Evolutionary conservation across 768 basidiomycete genomes (phyloP).

Genomic region (Lactarius pseudohatsudake): DNA sequence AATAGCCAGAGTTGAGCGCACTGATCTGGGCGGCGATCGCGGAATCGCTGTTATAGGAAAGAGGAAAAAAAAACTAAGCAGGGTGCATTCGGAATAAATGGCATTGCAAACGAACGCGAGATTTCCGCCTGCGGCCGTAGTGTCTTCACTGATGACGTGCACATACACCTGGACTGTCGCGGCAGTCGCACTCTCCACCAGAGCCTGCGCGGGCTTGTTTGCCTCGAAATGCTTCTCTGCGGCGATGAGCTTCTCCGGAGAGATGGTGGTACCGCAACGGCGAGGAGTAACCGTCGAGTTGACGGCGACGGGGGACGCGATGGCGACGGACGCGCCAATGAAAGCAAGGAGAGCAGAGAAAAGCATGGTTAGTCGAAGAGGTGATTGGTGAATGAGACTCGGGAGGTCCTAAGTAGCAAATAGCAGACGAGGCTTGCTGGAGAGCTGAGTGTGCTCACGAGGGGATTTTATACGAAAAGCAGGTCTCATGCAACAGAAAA

Average conservation of each 20-base stretch:
- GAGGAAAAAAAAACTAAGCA: not conserved
- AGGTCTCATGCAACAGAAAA: not conserved
- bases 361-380: not conserved
- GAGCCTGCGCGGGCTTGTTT: constrained; percentile 35
- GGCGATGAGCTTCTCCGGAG: constrained; percentile 37
- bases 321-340: constrained; percentile 33
- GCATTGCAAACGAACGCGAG: constrained; percentile 38
- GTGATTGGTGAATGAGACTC: not conserved
- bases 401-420: not conserved
- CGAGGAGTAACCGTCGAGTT: constrained; percentile 25
- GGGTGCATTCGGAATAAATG: not conserved
- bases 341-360: constrained; percentile 34
- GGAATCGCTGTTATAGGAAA: constrained; percentile 33
- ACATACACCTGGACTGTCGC: constrained; percentile 43
- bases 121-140: constrained; percentile 42
- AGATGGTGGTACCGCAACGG: constrained; percentile 30
- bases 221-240: constrained; percentile 45
- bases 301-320: constrained; percentile 34
- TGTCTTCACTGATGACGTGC: constrained; percentile 45
- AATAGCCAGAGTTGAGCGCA: constrained; percentile 45
- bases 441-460: not conserved
- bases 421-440: constrained; percentile 2
- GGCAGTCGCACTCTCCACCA: constrained; percentile 20
- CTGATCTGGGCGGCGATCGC: constrained; percentile 44
- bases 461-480: not conserved